Evolutionary conservation across 2,329 filamentous ascomycete species (phyloP), one percentile per base, ranked within the genome.

Genomic region (Nannizzia gypsea): DNA sequence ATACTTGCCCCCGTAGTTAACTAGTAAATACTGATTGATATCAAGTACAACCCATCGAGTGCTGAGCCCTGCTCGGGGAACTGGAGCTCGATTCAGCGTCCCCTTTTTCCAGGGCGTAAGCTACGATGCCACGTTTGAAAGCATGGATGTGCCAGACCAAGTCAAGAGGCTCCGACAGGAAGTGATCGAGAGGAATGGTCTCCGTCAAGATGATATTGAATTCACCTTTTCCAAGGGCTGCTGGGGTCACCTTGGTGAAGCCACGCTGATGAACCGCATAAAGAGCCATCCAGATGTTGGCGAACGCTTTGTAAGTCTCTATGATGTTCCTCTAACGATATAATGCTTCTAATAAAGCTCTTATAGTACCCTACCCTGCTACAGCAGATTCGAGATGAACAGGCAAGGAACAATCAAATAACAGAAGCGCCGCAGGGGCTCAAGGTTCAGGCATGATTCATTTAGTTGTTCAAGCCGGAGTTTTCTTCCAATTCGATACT

Each of bases 81-180:
- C 81, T 8, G 90, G 89, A 3, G 79, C 89, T 34, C 79, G 90
- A 59, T 92, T 85, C 76, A 88, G 84, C 6, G 86, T 95, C 55
- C 90, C 90, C 0, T 95, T 95, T 74, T 95, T 95, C 76, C 90
- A 93, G 71, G 90, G 90, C 22, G 88, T 95, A 62, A 84, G 84
- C 67, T 84, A 89, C 60, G 88, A 90, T 70, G 84, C 88, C 0
- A 82, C 82, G 17, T 95, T 95, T 70, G 89, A 90, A 68, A 85
- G 87, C 66, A 83, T 93, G 73, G 86, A 81, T 62, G 78, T 83
- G 9, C 87, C 88, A 0, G 81, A 81, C 28, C 78, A 79, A 11
- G 83, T 91, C 15, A 77, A 79, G 66, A 81, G 77, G 68, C 78
- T 88, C 75, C 77, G 87, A 56, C 75, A 81, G 63, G 74, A 77